Conservation (phyloP, 2,329 filamentous ascomycete species). For the Beauveria bassiana region DNA sequence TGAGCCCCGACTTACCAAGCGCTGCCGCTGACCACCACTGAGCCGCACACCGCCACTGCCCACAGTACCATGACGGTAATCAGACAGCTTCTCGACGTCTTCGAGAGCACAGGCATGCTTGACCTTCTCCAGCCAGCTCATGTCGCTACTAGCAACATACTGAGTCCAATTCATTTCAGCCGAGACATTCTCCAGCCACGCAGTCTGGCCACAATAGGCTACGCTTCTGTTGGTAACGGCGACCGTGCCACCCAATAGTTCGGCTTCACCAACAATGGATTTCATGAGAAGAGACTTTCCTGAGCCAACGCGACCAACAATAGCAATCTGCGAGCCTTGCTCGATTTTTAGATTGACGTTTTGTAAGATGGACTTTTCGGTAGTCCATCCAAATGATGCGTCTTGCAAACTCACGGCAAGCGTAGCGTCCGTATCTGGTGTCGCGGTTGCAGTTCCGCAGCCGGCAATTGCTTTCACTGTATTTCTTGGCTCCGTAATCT, state of each 20-base stretch:
- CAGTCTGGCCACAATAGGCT: background rate
- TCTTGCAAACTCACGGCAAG: background rate
- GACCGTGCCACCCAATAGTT: background rate
- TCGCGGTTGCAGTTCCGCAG: background rate
- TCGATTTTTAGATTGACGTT: background rate
- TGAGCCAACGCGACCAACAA: background rate
- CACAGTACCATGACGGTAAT: background rate
- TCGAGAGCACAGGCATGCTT: too few species aligned
- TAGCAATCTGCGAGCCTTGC: background rate
- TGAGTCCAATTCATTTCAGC: background rate
- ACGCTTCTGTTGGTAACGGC: background rate
- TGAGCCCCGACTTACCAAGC: background rate
- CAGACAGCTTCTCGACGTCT: background rate
- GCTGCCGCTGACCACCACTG: background rate
- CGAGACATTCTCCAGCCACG: background rate
- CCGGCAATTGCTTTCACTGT: background rate
- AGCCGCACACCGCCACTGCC: background rate
- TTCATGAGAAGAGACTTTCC: background rate
- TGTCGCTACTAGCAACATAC: background rate
- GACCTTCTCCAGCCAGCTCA: too few species aligned
- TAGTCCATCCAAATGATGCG: background rate
- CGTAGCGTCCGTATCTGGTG: background rate
- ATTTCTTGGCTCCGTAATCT: background rate
- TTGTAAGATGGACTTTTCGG: background rate
- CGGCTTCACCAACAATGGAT: background rate